These are phyloP conservation scores for Ogataea polymorpha DNA, from an alignment of 805 yeast genomes.

Conservation along the genomic window DNA sequence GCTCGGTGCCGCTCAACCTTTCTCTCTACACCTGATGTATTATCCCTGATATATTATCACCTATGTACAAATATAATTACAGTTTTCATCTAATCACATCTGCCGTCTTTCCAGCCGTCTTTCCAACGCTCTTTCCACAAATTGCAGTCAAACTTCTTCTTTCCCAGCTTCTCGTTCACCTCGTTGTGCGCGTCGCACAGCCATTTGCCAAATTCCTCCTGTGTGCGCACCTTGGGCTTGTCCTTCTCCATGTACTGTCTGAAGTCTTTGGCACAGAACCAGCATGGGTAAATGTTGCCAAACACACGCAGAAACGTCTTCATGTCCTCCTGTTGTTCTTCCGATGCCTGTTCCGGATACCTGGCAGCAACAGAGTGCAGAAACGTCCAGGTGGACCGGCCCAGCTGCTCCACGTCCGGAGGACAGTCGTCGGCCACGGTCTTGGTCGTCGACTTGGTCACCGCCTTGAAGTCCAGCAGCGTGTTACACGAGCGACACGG, in stretches of 20 bases:
- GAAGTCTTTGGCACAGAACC: slow-evolving; percentile 90
- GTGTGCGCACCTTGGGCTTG: slow-evolving; percentile 58
- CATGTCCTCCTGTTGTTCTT: slow-evolving; percentile 67
- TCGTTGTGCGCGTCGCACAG: slow-evolving; percentile 92
- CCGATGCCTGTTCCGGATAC: slow-evolving; percentile 70
- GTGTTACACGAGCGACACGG: slow-evolving; percentile 96
- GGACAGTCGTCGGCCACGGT: slow-evolving; percentile 55
- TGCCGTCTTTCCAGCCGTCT: slow-evolving; percentile 83
- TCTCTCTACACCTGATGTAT: slow-evolving; percentile 24
- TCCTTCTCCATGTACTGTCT: slow-evolving; percentile 50
- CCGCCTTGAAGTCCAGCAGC: slow-evolving; percentile 73
- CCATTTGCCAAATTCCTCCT: slow-evolving; percentile 86
- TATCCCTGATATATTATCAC: too few species aligned
- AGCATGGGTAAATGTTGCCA: slow-evolving; percentile 85
- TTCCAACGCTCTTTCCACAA: slow-evolving; percentile 94
- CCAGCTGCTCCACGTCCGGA: slow-evolving; percentile 79
- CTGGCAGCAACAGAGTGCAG: slow-evolving; percentile 87
- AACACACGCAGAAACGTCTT: slow-evolving; percentile 64
- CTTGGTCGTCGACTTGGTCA: slow-evolving; percentile 30
- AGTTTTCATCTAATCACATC: slow-evolving; percentile 39
- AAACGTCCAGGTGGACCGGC: slow-evolving; percentile 88
- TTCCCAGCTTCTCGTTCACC: slow-evolving; percentile 85
- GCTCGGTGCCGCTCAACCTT: slow-evolving; percentile 81
- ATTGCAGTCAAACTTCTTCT: slow-evolving; percentile 80
- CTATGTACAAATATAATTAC: slow-evolving; percentile 33